Base-by-base conservation (phyloP, 2,329 filamentous ascomycete species). In the Ophiostoma himal-ulmi region DNA sequence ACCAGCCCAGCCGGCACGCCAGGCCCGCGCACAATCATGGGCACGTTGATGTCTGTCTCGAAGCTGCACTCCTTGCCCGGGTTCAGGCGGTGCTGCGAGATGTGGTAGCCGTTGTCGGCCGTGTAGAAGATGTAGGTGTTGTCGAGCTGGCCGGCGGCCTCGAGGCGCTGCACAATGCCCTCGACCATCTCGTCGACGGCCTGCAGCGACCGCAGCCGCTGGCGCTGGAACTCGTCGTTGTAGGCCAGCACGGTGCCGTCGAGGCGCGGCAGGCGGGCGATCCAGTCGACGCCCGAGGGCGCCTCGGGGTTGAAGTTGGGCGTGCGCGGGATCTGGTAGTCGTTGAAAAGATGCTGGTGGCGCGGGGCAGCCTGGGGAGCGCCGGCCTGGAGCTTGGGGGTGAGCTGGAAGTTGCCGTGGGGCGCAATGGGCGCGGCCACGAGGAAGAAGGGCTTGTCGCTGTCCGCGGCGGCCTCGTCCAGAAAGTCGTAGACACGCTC, bases 371-470 rank as follows among this genome's bases (percentile, higher is more conserved):
- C 83, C 20, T 89, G 44, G 71, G 13, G 74, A 72, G 72, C 76
- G 52, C 44, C 64, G 41, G 22, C 52, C 54, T 54, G 74, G 73
- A 69, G 39, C 20, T 17, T 6, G 11, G 69, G 69, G 17, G 44
- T 10, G 36, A 54, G 74, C 48, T 81, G 78, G 4, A 84, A 79
- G 71, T 88, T 86, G 20, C 84, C 83, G 74, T 92, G 90, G 0
- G 90, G 90, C 0, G 86, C 89, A 11, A 89, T 83, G 0, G 90
- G 90, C 0, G 89, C 86, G 7, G 90, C 81, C 0, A 83, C 83
- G 3, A 92, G 76, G 75, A 92, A 92, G 78, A 91, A 92, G 0
- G 90, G 90, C 70, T 83, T 81, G 0, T 82, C 78, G 0, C 82
- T 79, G 0, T 78, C 76, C 0, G 78, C 76, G 3, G 88, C 79